phyloP scores from a whole-genome alignment of 768 basidiomycete species.

The Infundibulicybe gibba region DNA sequence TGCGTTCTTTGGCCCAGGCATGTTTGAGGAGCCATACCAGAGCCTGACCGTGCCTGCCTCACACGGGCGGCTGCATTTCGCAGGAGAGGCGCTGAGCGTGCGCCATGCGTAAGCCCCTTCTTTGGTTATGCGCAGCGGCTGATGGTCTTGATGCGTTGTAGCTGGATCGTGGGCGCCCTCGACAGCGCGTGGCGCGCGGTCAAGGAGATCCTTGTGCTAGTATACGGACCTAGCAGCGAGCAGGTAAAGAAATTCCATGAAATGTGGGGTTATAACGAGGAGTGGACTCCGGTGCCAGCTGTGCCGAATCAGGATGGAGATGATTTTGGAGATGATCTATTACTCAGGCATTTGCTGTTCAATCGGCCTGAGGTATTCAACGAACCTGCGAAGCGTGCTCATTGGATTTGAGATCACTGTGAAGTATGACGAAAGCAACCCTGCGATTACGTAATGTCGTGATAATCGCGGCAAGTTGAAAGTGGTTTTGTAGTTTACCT shows the following conservation, averaged over 20 bases:
- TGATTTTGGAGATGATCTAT: too few relatives aligned
- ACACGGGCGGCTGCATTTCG: constrained; percentile 26
- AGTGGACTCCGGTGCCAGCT: constrained; percentile 14
- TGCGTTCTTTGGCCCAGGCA: constrained; percentile 36
- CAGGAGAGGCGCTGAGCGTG: constrained; percentile 32
- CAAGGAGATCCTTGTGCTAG: constrained; percentile 10
- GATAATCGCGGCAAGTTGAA: too few relatives aligned
- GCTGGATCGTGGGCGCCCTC: constrained; percentile 39
- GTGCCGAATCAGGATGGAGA: too few relatives aligned
- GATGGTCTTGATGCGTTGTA: constrained; percentile 1
- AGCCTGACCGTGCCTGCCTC: constrained; percentile 26
- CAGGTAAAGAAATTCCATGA: constrained; percentile 12
- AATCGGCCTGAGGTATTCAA: too few relatives aligned
- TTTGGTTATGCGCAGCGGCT: too few relatives aligned
- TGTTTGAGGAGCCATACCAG: constrained; percentile 27
- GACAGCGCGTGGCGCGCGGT: too few relatives aligned
- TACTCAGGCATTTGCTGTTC: too few relatives aligned
- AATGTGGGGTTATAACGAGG: constrained; percentile 25
- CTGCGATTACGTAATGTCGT: too few relatives aligned
- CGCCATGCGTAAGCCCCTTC: constrained; percentile 22
- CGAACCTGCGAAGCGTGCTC: too few relatives aligned
- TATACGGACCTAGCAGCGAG: background rate
- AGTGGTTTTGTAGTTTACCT: too few relatives aligned
- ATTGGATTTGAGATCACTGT: too few relatives aligned
- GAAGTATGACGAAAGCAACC: too few relatives aligned